Evolutionary conservation across 306 rosid species (phyloP).

Genomic region (Cicer yamashitae): DNA sequence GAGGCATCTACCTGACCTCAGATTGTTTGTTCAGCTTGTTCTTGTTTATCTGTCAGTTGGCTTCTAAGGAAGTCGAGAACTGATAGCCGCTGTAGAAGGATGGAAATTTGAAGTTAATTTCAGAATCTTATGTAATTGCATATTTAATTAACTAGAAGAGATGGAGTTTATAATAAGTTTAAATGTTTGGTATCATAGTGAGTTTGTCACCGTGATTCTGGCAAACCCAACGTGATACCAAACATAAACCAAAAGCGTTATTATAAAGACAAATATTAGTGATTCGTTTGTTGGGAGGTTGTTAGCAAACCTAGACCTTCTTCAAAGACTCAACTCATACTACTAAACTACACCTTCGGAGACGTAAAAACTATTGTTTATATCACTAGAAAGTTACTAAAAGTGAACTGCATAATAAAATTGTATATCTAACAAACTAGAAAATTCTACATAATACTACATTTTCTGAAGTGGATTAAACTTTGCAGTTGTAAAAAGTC

Average conservation of each 20-base stretch:
- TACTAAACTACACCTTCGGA: too few species aligned
- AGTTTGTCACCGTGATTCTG: too few species aligned
- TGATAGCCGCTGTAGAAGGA: constrained; percentile 62
- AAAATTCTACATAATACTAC: neutral
- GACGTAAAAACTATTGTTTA: neutral
- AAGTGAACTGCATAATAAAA: neutral
- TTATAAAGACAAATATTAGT: too few species aligned
- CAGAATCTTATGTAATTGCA: constrained; percentile 9
- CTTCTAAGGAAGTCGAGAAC: constrained; percentile 76
- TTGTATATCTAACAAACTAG: neutral
- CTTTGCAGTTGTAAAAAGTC: neutral
- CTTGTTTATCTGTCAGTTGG: constrained; percentile 65
- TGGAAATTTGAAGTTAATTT: constrained; percentile 16
- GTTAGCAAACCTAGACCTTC: too few species aligned
- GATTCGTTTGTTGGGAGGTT: too few species aligned
- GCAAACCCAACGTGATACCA: too few species aligned
- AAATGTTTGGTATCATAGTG: too few species aligned
- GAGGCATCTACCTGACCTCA: constrained; percentile 39
- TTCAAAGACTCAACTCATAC: too few species aligned
- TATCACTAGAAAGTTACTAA: neutral
- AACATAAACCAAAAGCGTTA: too few species aligned
- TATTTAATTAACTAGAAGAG: neutral
- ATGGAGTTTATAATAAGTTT: too few species aligned
- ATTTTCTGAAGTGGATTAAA: neutral
- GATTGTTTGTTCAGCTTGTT: constrained; percentile 52